Base-by-base conservation (phyloP, 139 green algal genomes). In the Chlamydomonas sp. region DNA sequence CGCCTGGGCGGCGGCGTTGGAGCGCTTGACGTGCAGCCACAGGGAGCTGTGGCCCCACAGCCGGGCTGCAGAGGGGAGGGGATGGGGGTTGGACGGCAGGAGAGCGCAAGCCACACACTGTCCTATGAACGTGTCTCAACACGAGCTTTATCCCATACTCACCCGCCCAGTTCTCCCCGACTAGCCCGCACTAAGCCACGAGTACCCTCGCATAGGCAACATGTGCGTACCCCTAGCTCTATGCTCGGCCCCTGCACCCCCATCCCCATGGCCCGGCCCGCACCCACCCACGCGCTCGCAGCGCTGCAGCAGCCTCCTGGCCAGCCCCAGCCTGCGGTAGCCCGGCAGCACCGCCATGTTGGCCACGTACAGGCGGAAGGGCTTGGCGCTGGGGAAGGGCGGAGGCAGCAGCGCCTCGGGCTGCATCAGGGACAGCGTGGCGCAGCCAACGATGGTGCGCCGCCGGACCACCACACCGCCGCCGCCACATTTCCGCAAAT, bases 341-440 rank as follows among this genome's bases (percentile, higher is more conserved):
- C 74, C n/a, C 1, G 78, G 73, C 31, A 80, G n/a, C n/a, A 96
- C 93, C 0, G 92, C 92, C 85, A 97, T 96, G 86, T 97, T 97
- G 78, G 67, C 89, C 18, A 96, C 81, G 88, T 97, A 97, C 18
- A 86, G 67, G 2, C 95, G 81, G 57, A 92, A 86, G 2, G 93
- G 95, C 74, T 86, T 90, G 73, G 57, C 90, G 77, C 85, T 94
- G 66, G 95, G 95, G 77, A 96, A 97, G 31, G 95, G 95, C 18
- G 95, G 92, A 12, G 95, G 95, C 67, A 97, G 94, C 78, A 90
- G 63, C 0, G 95, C 93, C 85, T 97, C 94, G 0, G 89, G 78
- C 31, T 88, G 84, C 86, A 90, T 75, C 60, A 94, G 68, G 15
- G 84, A 91, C 10, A 96, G 15, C 0, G 90, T 76, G 9, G 85